Conservation (phyloP, 2,329 filamentous ascomycete genomes). For the Stachybotrys chlorohalonatus region DNA sequence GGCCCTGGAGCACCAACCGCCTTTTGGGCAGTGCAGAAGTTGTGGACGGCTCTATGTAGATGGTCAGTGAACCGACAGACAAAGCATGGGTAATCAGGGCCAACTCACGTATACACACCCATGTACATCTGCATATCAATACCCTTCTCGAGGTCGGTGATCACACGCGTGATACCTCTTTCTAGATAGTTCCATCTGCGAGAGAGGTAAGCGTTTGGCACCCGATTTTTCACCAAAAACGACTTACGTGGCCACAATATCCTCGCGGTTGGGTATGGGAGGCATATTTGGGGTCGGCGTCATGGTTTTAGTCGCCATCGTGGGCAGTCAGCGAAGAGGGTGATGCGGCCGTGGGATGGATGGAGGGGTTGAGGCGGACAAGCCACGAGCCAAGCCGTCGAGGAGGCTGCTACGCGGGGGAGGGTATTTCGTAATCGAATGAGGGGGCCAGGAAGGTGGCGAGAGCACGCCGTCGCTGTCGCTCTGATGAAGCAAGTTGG, state of each 20-base stretch:
- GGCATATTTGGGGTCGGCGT: constrained; percentile 36
- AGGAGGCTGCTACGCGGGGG: not conserved
- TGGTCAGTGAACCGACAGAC: constrained; percentile 22
- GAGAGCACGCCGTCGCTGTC: not conserved
- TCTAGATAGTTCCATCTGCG: constrained; percentile 83
- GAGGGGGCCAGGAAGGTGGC: not conserved
- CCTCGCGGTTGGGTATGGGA: constrained; percentile 51
- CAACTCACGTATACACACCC: constrained; percentile 77
- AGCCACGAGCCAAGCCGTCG: not conserved
- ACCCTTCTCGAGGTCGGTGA: constrained; percentile 83
- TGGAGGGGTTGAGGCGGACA: not conserved
- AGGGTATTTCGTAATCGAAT: not conserved
- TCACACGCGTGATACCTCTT: constrained; percentile 81
- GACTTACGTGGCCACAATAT: constrained; percentile 42
- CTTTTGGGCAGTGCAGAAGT: constrained; percentile 98
- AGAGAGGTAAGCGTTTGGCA: constrained; percentile 11
- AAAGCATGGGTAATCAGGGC: not conserved
- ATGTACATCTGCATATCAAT: constrained; percentile 97
- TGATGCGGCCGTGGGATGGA: not conserved
- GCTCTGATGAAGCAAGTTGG: not conserved
- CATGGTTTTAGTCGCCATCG: constrained; percentile 26
- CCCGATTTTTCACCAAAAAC: not conserved
- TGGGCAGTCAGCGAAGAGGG: constrained; percentile 2
- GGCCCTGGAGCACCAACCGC: constrained; percentile 53
- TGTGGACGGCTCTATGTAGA: constrained; percentile 69